Conservation (phyloP, 202 grass and related monocot species). For the Tripidium arundinaceum region DNA sequence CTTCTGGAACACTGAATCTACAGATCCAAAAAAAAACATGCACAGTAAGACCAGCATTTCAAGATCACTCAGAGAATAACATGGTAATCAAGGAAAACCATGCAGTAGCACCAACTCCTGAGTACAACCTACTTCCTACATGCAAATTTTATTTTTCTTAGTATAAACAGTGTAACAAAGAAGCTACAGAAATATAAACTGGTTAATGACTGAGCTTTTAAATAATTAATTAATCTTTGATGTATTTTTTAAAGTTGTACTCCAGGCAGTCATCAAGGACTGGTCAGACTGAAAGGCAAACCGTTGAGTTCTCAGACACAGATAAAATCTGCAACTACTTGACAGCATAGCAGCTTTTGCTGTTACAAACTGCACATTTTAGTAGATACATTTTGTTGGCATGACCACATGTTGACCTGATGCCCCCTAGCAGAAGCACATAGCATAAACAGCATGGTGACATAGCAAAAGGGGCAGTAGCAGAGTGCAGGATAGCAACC, state of each 20-base stretch:
- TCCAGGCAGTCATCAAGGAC: conserved; percentile 3
- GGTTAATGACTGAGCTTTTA: not conserved
- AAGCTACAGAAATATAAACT: not conserved
- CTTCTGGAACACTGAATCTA: conserved; percentile 80
- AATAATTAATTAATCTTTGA: not conserved
- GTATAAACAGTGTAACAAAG: not conserved
- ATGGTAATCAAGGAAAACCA: too few relatives aligned
- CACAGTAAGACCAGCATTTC: too few relatives aligned
- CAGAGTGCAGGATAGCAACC: too few relatives aligned
- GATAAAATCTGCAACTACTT: not conserved
- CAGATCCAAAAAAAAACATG: conserved; percentile 18
- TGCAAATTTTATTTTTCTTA: too few relatives aligned
- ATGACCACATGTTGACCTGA: too few relatives aligned
- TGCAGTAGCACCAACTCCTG: too few relatives aligned
- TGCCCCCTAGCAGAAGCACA: too few relatives aligned
- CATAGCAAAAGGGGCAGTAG: too few relatives aligned
- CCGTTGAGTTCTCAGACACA: not conserved
- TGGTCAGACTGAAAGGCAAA: conserved; percentile 25
- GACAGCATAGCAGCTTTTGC: not conserved
- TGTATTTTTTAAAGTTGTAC: not conserved
- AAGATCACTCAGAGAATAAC: too few relatives aligned
- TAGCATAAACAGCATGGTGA: too few relatives aligned
- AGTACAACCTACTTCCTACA: too few relatives aligned
- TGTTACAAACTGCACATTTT: not conserved
- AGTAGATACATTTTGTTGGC: not conserved